A percentile compares a stretch with the other conserved stretches of the same genome.
phyloP scores from a whole-genome alignment of 2,329 filamentous ascomycete genomes.

The Clonostachys sp. region DNA sequence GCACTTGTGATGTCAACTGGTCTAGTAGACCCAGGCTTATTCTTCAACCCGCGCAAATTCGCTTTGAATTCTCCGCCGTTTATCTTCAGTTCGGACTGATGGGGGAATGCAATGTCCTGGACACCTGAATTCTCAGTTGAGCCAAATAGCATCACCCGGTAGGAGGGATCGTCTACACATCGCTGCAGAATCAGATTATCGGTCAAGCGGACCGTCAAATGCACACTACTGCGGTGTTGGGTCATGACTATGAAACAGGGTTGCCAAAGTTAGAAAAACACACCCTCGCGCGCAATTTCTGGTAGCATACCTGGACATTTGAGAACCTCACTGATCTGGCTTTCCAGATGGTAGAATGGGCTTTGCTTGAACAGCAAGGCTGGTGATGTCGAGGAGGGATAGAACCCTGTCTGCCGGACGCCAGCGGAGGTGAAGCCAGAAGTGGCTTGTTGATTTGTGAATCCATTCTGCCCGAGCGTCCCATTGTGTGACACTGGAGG shows the following conservation, averaged over 20 bases:
- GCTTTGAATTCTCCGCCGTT: slow-evolving; percentile 85
- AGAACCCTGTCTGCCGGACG: too few relatives aligned
- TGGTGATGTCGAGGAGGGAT: not conserved
- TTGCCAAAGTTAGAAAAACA: not conserved
- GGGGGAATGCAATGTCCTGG: slow-evolving; percentile 83
- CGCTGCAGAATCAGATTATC: slow-evolving; percentile 47
- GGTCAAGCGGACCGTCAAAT: slow-evolving; percentile 33
- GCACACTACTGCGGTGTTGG: slow-evolving; percentile 21
- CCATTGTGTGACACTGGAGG: not conserved
- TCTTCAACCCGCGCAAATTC: slow-evolving; percentile 93
- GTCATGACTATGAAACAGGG: slow-evolving; percentile 48
- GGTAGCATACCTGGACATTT: slow-evolving; percentile 65
- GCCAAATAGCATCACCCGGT: slow-evolving; percentile 81
- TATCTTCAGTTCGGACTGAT: slow-evolving; percentile 87
- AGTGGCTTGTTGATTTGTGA: not conserved
- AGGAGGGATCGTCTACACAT: slow-evolving; percentile 54
- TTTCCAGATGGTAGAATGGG: slow-evolving; percentile 75
- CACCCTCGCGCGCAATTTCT: not conserved
- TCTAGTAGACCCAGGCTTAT: slow-evolving; percentile 89
- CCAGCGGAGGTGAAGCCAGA: not conserved
- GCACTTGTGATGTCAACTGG: slow-evolving; percentile 85
- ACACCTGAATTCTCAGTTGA: slow-evolving; percentile 56
- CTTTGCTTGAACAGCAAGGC: slow-evolving; percentile 57
- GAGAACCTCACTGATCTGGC: slow-evolving; percentile 58
- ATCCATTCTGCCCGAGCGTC: not conserved